Percentiles rank a stretch among this genome's conserved stretches.
Evolutionary conservation across 306 rosid species (phyloP).

Genomic region (Cyamopsis tetragonoloba): DNA sequence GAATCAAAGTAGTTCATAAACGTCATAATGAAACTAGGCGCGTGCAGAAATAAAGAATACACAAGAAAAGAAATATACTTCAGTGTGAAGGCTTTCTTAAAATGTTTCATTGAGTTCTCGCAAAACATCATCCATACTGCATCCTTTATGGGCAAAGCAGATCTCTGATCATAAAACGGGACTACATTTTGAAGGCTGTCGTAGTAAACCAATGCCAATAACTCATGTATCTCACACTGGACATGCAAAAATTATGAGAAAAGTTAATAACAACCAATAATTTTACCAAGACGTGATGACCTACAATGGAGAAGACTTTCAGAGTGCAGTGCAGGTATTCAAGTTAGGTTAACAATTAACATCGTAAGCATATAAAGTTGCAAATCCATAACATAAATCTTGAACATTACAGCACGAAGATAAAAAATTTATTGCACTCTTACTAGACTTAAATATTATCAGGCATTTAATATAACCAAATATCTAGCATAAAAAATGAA

Average conservation of each 20-base stretch:
- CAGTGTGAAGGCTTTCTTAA: conserved; percentile 79
- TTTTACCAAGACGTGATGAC: conserved; percentile 21
- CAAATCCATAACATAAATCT: conserved; percentile 21
- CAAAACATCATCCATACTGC: conserved; percentile 71
- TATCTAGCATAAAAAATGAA: conserved; percentile 2
- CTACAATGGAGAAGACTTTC: background rate
- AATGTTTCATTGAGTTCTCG: conserved; percentile 93
- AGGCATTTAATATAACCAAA: background rate
- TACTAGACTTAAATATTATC: conserved; percentile 15
- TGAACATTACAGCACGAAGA: background rate
- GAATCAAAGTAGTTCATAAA: conserved; percentile 21
- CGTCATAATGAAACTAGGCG: conserved; percentile 2
- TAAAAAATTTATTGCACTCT: background rate
- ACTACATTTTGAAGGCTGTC: conserved; percentile 98
- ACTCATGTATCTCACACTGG: conserved; percentile 94
- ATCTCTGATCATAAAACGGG: conserved; percentile 93
- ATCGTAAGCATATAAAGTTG: background rate
- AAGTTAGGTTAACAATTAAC: too few species aligned
- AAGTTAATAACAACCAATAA: conserved; percentile 10
- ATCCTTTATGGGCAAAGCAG: conserved; percentile 76
- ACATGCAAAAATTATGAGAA: conserved; percentile 28
- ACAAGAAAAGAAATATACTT: conserved; percentile 49
- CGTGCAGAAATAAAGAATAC: conserved; percentile 10
- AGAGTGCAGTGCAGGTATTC: conserved; percentile 1
- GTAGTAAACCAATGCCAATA: conserved; percentile 91